Evolutionary conservation across 441 rosid species (phyloP), one percentile per base, ranked within the genome.

Genomic region (Populus hybrid): DNA sequence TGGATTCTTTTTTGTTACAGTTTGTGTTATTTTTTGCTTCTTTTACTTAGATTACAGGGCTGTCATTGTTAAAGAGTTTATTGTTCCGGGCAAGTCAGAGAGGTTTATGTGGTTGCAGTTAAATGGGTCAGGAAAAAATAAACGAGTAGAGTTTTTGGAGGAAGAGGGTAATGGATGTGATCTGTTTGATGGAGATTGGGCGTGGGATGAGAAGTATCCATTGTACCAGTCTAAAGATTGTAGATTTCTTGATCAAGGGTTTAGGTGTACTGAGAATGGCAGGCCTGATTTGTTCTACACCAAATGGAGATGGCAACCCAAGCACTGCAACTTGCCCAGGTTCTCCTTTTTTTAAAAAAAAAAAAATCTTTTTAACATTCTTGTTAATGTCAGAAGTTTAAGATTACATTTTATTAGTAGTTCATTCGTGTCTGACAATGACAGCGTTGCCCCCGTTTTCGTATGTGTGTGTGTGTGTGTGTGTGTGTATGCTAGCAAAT

Each of bases 271-370:
- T 61, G 99, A 96, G 84, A 91, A 92, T 83, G 99, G 99, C 7
- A 86, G 99, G 83, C 94, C 91, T 74, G 99, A 96, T 84, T 84
- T 86, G 80, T 90, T 91, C 86, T 94, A 89, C 83, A 90, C 93
- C 63, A 92, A 92, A 81, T 96, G 99, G 99, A 90, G 97, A 89
- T 96, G 99, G 99, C 99, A 94, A 82, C 99, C 99, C 38, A 92
- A 72, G 67, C 85, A 80, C 35, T 96, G 99, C 82, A 84, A 89
- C 84, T 87, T 94, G 84, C 98, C 99, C 85, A 94, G 98, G 99
- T 93, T 73, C 64, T 67, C 9, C 61, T 42, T 6, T 19, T 69
- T 32, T 46, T 7, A 26, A 26, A 26, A 26, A 26, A 18, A 23
- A 14, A 10, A 8, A 30, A 30, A 30, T 30, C 32, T 30, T 30